Conservation (phyloP, 2,329 filamentous ascomycete species). For the Trichoderma gracile region DNA sequence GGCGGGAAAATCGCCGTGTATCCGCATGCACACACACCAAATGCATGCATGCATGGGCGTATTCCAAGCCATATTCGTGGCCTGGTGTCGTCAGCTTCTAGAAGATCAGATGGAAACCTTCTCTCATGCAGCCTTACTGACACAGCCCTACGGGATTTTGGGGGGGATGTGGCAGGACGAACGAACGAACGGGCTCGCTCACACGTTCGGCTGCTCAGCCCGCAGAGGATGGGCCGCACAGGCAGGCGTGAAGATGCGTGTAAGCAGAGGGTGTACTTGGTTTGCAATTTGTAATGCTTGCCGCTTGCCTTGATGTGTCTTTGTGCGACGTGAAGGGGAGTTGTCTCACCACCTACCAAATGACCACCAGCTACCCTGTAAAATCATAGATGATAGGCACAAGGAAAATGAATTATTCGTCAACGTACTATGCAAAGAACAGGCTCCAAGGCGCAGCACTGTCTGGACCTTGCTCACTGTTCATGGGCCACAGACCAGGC, state of each 20-base stretch:
- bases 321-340: too few species aligned
- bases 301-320: too few species aligned
- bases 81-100: slow-evolving; percentile 21
- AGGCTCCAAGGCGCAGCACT: slow-evolving; percentile 9
- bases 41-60: not conserved
- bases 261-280: too few species aligned
- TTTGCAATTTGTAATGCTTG: too few species aligned
- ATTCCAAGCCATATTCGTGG: not conserved
- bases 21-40: not conserved
- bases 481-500: too few species aligned
- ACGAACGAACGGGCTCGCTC: not conserved
- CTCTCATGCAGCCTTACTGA: slow-evolving; percentile 7
- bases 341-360: too few species aligned
- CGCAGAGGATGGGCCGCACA: too few species aligned
- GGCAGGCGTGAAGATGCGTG: too few species aligned
- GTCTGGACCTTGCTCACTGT: not conserved
- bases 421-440: not conserved
- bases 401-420: not conserved
- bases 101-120: slow-evolving; percentile 21
- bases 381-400: not conserved
- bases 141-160: slow-evolving; percentile 18
- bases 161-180: not conserved
- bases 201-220: too few species aligned
- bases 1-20: not conserved
- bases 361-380: too few species aligned